A percentile compares a stretch with the other conserved stretches of the same genome.
Evolutionary conservation across 305 asterid species (phyloP).

Genomic region (Solanum chacoense): DNA sequence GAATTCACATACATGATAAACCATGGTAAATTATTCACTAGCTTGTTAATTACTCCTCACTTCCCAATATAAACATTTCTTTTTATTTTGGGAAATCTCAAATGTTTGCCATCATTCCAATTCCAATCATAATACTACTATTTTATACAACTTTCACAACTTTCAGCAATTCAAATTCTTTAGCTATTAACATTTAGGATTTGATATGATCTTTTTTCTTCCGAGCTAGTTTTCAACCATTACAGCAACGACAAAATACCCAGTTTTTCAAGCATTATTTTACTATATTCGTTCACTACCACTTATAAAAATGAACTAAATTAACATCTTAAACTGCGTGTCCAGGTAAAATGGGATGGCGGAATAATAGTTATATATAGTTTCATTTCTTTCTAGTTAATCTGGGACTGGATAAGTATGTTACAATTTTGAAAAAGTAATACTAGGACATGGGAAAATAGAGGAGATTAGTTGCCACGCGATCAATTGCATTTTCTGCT

Average conservation of each 20-base stretch:
- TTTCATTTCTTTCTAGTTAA: not conserved
- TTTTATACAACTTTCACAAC: not conserved
- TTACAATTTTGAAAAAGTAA: not conserved
- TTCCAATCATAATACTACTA: not conserved
- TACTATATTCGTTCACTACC: not conserved
- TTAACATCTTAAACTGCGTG: not conserved
- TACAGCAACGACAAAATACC: not conserved
- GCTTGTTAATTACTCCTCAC: not conserved
- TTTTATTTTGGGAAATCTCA: not conserved
- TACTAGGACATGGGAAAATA: not conserved
- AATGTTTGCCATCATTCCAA: not conserved
- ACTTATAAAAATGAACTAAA: not conserved
- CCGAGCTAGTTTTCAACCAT: not conserved
- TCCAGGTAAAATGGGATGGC: not conserved
- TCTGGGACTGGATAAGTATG: not conserved
- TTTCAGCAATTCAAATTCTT: not conserved
- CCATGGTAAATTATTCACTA: not conserved
- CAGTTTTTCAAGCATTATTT: not conserved
- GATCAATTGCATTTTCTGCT: not conserved
- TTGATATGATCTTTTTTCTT: not conserved
- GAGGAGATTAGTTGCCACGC: not conserved
- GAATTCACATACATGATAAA: not conserved
- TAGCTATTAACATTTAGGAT: not conserved
- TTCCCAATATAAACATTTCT: not conserved
- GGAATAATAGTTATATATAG: not conserved